Evolutionary conservation across 2,329 filamentous ascomycete species (phyloP).

Genomic region (Exophiala dermatitidis): DNA sequence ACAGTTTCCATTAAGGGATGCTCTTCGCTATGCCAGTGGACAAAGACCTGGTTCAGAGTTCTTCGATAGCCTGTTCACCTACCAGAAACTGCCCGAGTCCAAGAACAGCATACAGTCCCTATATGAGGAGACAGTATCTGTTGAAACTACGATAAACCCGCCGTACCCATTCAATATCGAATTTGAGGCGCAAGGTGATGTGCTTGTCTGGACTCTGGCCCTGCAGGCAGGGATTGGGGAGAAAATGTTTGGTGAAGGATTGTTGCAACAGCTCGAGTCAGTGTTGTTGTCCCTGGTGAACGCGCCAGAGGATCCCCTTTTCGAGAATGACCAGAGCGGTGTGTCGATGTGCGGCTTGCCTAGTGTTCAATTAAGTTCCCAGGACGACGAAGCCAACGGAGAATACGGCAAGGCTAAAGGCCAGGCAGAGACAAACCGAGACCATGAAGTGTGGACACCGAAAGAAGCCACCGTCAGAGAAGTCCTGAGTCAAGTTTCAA

Average conservation of each 20-base stretch:
- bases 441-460: conserved; percentile 27
- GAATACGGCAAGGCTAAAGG: not conserved
- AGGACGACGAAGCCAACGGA: too few species aligned
- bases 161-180: conserved; percentile 81
- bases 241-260: conserved; percentile 37
- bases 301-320: conserved; percentile 43
- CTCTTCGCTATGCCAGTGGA: conserved; percentile 47
- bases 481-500: conserved; percentile 52
- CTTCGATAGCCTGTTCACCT: conserved; percentile 61
- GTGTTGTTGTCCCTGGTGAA: conserved; percentile 53
- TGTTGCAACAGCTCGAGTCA: conserved; percentile 55
- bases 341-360: conserved; percentile 57
- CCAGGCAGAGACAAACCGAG: not conserved
- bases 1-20: conserved; percentile 67
- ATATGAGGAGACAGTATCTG: conserved; percentile 50
- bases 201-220: conserved; percentile 64
- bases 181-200: conserved; percentile 55
- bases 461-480: conserved; percentile 39
- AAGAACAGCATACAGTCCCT: conserved; percentile 33
- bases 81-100: conserved; percentile 48
- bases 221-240: conserved; percentile 54
- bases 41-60: conserved; percentile 35
- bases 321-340: conserved; percentile 31
- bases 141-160: conserved; percentile 56
- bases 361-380: not conserved